A percentile compares a stretch with the other conserved stretches of the same genome.
Evolutionary conservation across 2,329 filamentous ascomycete genomes (phyloP).

Genomic region (Orbilia javanica): DNA sequence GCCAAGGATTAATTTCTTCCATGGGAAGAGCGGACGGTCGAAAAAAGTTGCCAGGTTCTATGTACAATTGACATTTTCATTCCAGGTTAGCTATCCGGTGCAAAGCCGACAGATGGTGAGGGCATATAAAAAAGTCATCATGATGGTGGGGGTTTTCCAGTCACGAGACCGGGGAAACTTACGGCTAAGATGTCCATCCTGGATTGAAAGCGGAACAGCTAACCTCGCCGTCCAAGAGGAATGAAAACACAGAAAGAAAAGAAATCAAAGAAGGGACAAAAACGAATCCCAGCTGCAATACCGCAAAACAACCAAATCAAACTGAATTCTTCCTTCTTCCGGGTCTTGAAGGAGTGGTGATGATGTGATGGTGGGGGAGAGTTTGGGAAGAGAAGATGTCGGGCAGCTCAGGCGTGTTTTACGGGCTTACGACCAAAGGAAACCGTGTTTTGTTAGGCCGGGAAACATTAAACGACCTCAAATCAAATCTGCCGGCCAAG

Average conservation of each 20-base stretch:
- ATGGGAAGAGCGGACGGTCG: conserved; percentile 52
- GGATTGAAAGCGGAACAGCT: background rate
- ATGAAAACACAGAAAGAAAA: background rate
- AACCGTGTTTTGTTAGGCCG: conserved; percentile 57
- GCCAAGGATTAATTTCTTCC: conserved; percentile 85
- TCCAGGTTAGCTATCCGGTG: background rate
- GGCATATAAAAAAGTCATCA: too few relatives aligned
- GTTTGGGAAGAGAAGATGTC: background rate
- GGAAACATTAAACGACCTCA: conserved; percentile 50
- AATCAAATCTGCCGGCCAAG: conserved; percentile 33
- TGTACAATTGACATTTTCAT: background rate
- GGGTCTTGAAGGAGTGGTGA: background rate
- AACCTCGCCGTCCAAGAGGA: background rate
- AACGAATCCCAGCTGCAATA: background rate
- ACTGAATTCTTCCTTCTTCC: background rate
- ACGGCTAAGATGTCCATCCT: conserved; percentile 55
- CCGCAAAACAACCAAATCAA: background rate
- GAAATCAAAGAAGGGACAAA: too few relatives aligned
- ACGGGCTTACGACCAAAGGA: conserved; percentile 31
- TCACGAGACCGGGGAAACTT: conserved; percentile 31
- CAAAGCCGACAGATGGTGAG: background rate
- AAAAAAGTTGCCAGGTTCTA: conserved; percentile 45
- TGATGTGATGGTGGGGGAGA: background rate
- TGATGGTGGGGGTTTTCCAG: conserved; percentile 1
- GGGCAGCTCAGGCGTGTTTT: background rate